Evolutionary conservation across 2,329 filamentous ascomycete genomes (phyloP), one percentile per base, ranked within the genome.

Genomic region (Cercospora citrullina): DNA sequence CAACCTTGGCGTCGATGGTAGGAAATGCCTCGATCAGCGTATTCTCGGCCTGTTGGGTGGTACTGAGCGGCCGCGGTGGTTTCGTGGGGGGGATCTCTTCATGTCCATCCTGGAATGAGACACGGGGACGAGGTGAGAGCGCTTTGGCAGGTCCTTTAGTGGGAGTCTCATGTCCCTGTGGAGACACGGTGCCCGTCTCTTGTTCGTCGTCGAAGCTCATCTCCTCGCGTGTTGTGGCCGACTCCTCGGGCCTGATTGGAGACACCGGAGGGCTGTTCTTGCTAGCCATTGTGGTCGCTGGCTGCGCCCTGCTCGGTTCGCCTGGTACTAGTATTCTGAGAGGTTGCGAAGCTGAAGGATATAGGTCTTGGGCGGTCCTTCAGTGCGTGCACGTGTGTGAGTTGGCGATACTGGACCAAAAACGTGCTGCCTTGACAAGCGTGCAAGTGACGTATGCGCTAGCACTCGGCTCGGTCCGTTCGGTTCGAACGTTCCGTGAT

Each of bases 11-110:
- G 64, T 99, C 95, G 69, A 97, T 91, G 65, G 84, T 86, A 0
- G 95, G 95, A 75, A 99, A 99, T 0, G 95, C 95, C 80, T 99
- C 95, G 79, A 92, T 94, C 65, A 99, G 84, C 3, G 93, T 97
- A 75, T 88, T 87, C 80, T 94, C 91, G 59, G 93, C 93, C 82
- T 96, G 91, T 80, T 96, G 90, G 69, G 90, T 87, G 71, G 95
- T 90, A 71, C 88, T 92, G 75, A 92, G 76, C 58, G 94, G 94
- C 68, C 94, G 89, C 36, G 93, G 93, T 33, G 94, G 94, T 82
- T 97, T 96, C 48, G 91, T 86, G 12, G 93, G 93, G 26, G 90
- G 80, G 21, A 77, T 78, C 70, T 84, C 84, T 63, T 84, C 81
- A 69, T 84, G 81, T 10, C 81, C 79, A 18, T 84, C 81, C 53